Evolutionary conservation across 2,329 filamentous ascomycete species (phyloP), one percentile per base, ranked within the genome.

Genomic region (Ceratocystis lukuohia): DNA sequence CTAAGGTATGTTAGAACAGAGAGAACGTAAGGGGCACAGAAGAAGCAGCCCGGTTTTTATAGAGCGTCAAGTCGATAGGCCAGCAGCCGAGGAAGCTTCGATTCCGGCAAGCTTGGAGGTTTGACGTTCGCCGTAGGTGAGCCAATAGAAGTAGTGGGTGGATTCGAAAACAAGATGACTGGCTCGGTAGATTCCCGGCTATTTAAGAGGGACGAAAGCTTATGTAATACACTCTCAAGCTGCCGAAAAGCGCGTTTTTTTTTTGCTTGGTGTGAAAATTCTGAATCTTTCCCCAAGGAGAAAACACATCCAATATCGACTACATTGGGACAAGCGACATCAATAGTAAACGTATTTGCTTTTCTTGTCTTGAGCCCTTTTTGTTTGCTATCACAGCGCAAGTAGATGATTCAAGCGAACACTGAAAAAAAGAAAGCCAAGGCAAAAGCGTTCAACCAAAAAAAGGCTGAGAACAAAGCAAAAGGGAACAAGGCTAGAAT

Each of bases 391-490:
- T 59, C 30, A 33, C 56, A 59, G 30, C 28, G 56, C 56, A n/a
- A 59, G 25, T 59, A 59, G 56, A 59, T 59, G 56, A 59, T 59
- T 33, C 56, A 59, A 37, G 28, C 56, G 53, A 59, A 59, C 20
- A 59, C 33, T 59, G 56, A 10, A 30, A 37, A 37, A 59, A n/a
- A 59, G 33, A 59, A 20, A 17, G n/a, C 22, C 48, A 22, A 56
- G 25, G 20, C 20, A n/a, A 25, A 53, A 53, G 48, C 48, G 20
- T 53, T 53, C 15, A 53, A 25, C 48, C 10, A 41, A 41, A 41
- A 50, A 50, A 50, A 33, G 53, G 15, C n/a, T n/a, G 25, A 59
- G 15, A 59, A 28, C 56, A 59, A 59, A 30, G 22, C 15, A 33
- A 30, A 37, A 25, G 20, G 28, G 25, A 7, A 15, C 25, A 37